phyloP scores from a whole-genome alignment of 495 filamentous ascomycete species.

The Penicillium diatomitis region DNA sequence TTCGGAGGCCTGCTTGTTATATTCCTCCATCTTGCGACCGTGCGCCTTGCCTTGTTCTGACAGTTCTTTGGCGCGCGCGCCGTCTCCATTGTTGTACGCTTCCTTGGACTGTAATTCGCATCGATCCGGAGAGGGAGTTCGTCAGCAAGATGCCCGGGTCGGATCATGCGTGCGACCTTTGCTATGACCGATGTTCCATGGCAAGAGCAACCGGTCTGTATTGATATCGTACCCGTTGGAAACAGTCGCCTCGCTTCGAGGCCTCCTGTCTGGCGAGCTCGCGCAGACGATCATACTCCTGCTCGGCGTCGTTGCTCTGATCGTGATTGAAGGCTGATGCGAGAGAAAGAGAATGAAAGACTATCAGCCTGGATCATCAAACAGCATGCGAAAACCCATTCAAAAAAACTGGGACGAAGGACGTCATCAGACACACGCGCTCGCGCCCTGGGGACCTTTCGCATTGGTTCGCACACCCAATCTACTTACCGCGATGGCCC shows the following conservation, averaged over 20 bases:
- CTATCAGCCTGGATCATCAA: background rate
- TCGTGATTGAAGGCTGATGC: conserved; percentile 75
- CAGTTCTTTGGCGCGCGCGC: conserved; percentile 66
- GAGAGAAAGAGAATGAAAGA: background rate
- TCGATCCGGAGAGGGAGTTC: too few species aligned
- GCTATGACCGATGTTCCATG: too few species aligned
- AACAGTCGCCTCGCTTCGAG: conserved; percentile 63
- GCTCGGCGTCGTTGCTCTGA: conserved; percentile 56
- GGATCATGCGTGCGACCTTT: too few species aligned
- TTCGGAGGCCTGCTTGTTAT: conserved; percentile 83
- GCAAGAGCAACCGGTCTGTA: too few species aligned
- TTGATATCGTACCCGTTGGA: conserved; percentile 47
- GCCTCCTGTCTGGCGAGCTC: conserved; percentile 72
- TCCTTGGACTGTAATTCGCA: conserved; percentile 49
- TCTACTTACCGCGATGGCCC: conserved; percentile 38
- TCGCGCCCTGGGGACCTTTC: too few species aligned
- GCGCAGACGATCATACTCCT: conserved; percentile 88
- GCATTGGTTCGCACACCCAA: background rate
- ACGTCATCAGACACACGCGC: too few species aligned
- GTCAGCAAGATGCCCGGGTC: too few species aligned
- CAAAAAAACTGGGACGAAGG: too few species aligned
- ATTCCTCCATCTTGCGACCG: conserved; percentile 64
- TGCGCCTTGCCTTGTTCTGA: conserved; percentile 81
- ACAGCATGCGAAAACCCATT: background rate
- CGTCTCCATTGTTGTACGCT: conserved; percentile 74